Conservation (phyloP, 306 rosid genomes). For the Styphnolobium japonicum region DNA sequence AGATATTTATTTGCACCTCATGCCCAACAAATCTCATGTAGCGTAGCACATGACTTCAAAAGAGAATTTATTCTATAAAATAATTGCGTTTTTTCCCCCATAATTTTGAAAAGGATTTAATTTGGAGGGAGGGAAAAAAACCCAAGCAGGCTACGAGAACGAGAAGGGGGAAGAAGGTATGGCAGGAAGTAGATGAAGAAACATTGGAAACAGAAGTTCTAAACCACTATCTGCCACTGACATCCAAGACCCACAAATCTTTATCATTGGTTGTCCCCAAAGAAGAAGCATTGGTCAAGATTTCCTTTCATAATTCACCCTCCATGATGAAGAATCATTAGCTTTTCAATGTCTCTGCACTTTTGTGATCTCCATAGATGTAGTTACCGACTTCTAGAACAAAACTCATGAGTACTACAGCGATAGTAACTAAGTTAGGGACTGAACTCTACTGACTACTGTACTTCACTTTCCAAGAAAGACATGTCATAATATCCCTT, state of each 20-base stretch:
- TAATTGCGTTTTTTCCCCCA: no score
- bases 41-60: neutral
- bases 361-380: slow-evolving; percentile 33
- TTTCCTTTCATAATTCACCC: slow-evolving; percentile 3
- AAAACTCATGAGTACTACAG: slow-evolving; percentile 27
- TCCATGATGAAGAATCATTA: slow-evolving; percentile 40
- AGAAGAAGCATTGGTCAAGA: slow-evolving; percentile 30
- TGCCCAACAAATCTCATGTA: neutral
- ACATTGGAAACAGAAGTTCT: slow-evolving; percentile 7
- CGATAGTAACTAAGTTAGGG: slow-evolving; percentile 9
- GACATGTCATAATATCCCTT: slow-evolving; percentile 38
- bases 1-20: neutral
- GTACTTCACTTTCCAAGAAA: slow-evolving; percentile 50
- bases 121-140: neutral
- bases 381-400: slow-evolving; percentile 31
- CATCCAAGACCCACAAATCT: slow-evolving; percentile 23
- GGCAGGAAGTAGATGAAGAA: neutral
- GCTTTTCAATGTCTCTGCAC: slow-evolving; percentile 29
- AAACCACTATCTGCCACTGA: neutral
- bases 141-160: no score
- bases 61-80: neutral
- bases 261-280: slow-evolving; percentile 33
- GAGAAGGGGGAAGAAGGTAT: neutral
- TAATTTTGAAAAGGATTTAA: neutral
- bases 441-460: slow-evolving; percentile 21